Evolutionary conservation across 257 asterid species (phyloP).

Genomic region (Gentiana straminea): DNA sequence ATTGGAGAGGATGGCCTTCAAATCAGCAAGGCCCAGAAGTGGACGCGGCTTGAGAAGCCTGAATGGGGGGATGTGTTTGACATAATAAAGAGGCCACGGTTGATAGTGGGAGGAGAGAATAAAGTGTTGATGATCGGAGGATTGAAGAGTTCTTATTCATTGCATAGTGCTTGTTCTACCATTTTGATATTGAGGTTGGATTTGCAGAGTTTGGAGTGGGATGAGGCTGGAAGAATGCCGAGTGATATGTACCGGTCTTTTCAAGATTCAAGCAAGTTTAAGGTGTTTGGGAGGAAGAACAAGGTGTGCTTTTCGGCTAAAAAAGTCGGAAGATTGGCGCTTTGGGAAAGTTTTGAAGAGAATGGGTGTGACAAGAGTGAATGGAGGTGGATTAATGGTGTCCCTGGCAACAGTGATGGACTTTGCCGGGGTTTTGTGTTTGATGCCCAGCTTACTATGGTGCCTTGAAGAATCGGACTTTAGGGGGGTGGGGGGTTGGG

Average conservation of each 20-base stretch:
- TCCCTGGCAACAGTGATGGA: constrained; percentile 85
- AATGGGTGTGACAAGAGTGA: constrained; percentile 41
- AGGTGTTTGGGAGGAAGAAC: constrained; percentile 90
- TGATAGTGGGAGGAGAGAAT: constrained; percentile 50
- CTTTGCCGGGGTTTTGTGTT: constrained; percentile 74
- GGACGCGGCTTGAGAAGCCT: constrained; percentile 68
- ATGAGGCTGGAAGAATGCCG: constrained; percentile 93
- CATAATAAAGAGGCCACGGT: constrained; percentile 66
- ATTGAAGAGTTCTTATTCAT: constrained; percentile 56
- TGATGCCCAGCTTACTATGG: constrained; percentile 62
- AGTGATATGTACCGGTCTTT: constrained; percentile 67
- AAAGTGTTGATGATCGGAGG: constrained; percentile 85
- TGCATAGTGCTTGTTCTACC: constrained; percentile 74
- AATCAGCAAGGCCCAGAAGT: constrained; percentile 33
- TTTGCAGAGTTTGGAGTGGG: constrained; percentile 84
- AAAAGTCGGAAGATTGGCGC: constrained; percentile 70
- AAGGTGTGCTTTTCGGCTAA: constrained; percentile 85
- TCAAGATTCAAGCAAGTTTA: constrained; percentile 80
- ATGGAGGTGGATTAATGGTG: constrained; percentile 83
- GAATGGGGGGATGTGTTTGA: constrained; percentile 95
- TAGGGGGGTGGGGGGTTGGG: too few species aligned
- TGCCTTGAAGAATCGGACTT: constrained; percentile 23
- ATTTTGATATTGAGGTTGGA: constrained; percentile 81
- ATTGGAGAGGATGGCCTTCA: constrained; percentile 16
- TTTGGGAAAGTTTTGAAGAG: constrained; percentile 54